phyloP scores from a whole-genome alignment of 2,329 filamentous ascomycete species.

The Sporothrix schenckii region DNA sequence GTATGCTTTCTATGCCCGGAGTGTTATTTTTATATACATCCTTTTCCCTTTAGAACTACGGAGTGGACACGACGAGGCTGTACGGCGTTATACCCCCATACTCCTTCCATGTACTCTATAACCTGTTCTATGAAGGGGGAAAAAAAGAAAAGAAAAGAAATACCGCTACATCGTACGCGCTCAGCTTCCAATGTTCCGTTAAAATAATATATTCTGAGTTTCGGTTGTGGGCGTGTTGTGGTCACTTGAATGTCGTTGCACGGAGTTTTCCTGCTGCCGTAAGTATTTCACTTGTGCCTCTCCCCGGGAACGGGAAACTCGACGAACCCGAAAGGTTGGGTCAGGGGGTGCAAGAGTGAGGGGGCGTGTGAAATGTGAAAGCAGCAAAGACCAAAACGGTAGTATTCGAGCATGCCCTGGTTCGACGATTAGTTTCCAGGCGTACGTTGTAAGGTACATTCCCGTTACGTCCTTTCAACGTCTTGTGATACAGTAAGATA shows the following conservation, averaged over 20 bases:
- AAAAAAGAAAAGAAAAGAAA: background rate
- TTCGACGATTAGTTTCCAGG: background rate
- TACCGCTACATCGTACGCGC: constrained; percentile 1
- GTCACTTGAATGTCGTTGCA: background rate
- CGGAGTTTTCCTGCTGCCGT: background rate
- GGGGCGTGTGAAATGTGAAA: background rate
- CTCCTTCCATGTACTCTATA: background rate
- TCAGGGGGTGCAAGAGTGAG: background rate
- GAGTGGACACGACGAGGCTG: too few relatives aligned
- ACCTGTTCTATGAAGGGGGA: background rate
- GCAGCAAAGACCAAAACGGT: background rate
- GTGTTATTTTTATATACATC: background rate
- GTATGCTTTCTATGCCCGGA: background rate
- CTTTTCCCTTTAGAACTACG: background rate
- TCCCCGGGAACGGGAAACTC: constrained; percentile 27
- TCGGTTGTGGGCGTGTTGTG: background rate
- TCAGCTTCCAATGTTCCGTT: background rate
- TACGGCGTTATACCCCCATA: background rate
- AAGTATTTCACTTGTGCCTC: background rate
- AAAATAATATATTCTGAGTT: background rate
- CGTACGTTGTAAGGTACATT: background rate
- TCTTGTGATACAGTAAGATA: background rate
- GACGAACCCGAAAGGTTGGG: constrained; percentile 30
- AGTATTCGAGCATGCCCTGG: background rate
- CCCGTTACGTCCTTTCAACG: background rate